Base-by-base conservation (phyloP, 2,329 filamentous ascomycete genomes). In the Monilinia vaccinii-corymbosi region DNA sequence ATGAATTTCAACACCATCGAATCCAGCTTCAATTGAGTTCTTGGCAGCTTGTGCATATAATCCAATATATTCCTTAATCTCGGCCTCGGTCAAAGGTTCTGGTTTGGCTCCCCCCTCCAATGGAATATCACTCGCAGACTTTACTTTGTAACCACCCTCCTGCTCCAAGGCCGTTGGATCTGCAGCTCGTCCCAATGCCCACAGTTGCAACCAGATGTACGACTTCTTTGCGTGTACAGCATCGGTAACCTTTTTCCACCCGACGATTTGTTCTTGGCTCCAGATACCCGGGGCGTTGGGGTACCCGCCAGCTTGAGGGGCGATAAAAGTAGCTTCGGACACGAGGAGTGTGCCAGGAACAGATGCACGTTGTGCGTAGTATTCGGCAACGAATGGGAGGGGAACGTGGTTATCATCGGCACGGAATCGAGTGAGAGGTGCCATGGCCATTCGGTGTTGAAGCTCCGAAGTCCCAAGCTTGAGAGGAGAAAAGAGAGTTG, bases 161-260 rank as follows among this genome's bases (percentile, higher is more conserved):
- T 32, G 21, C 55, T 64, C 60, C 40, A 71, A 38, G 6, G 58
- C 18, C 1, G 25, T 38, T 14, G 61, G 51, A 4, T 51, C 10
- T 4, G 70, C 68, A 13, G 71, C 67, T 11, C 84, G 78, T 5
- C 85, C 84, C 0, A 84, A 70, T 1, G 79, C 79, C 82, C 82
- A 86, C 2, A 87, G 72, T 69, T 87, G 84, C 6, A 78, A 66
- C 71, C 77, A 86, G 63, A 86, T 82, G 66, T 76, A 79, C 28
- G 75, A 77, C 28, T 79, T 79, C 67, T 84, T 83, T 32, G 74
- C 75, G 71, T 87, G 84, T 3, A 86, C 83, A 3, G 78, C 80
- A 55, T 79, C 76, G 1, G 81, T 82, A 47, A 86, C 75, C 53
- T 76, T 73, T 63, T 79, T 81, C 84, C 84, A 87, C 0, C 74